phyloP scores from a whole-genome alignment of 2,329 filamentous ascomycete species.

The Sclerotinia trifoliorum region DNA sequence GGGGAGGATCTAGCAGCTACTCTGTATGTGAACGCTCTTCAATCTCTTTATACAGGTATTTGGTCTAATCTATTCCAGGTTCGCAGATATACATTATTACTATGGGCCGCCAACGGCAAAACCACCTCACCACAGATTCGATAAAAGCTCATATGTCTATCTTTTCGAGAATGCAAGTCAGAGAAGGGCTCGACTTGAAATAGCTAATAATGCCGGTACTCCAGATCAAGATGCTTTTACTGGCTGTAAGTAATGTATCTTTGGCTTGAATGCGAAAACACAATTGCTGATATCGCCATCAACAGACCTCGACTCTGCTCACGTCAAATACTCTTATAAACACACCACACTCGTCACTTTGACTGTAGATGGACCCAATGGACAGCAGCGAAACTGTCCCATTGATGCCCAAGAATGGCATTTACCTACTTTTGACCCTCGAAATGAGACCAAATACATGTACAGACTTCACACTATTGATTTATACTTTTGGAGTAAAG shows the following conservation, averaged over 20 bases:
- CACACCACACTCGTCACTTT: constrained; percentile 71
- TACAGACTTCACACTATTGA: constrained; percentile 75
- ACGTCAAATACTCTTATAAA: constrained; percentile 69
- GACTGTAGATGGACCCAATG: constrained; percentile 52
- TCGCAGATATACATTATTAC: constrained; percentile 77
- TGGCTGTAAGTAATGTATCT: constrained; percentile 57
- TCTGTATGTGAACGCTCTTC: constrained; percentile 46
- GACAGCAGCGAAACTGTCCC: constrained; percentile 23
- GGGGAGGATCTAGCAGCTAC: constrained; percentile 54
- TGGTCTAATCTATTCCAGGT: constrained; percentile 49
- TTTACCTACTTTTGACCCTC: constrained; percentile 68
- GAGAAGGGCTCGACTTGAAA: constrained; percentile 67
- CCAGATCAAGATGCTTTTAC: constrained; percentile 78
- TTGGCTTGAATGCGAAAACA: constrained; percentile 13
- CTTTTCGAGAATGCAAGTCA: constrained; percentile 71
- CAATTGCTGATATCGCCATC: not conserved
- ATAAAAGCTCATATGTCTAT: constrained; percentile 77
- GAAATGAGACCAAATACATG: constrained; percentile 75
- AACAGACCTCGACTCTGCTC: constrained; percentile 64
- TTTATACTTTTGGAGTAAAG: constrained; percentile 75
- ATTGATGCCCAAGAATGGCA: constrained; percentile 65
- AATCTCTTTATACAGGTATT: constrained; percentile 22
- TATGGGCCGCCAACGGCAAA: constrained; percentile 65
- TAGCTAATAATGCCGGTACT: constrained; percentile 72
- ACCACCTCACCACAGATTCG: constrained; percentile 77